phyloP scores from a whole-genome alignment of 2,329 filamentous ascomycete species.

The Fusarium compactum region DNA sequence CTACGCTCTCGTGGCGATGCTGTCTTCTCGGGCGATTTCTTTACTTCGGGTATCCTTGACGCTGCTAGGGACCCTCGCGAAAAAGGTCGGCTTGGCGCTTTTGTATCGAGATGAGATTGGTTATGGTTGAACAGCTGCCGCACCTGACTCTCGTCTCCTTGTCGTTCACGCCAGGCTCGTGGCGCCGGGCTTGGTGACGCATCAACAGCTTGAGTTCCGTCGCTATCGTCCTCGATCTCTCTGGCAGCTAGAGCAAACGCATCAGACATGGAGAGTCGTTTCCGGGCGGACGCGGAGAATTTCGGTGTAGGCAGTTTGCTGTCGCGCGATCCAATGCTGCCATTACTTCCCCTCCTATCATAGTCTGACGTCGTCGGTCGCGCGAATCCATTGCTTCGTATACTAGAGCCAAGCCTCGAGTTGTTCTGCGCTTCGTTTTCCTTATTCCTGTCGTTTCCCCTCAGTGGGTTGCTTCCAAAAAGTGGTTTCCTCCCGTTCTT shows the following conservation, averaged over 20 bases:
- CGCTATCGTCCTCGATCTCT: slow-evolving; percentile 47
- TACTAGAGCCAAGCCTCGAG: slow-evolving; percentile 24
- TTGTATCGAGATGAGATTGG: slow-evolving; percentile 50
- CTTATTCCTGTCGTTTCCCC: slow-evolving; percentile 42
- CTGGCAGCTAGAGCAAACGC: slow-evolving; percentile 54
- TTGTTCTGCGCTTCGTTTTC: slow-evolving; percentile 36
- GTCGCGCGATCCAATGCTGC: slow-evolving; percentile 46
- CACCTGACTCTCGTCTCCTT: slow-evolving; percentile 49
- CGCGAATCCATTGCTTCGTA: slow-evolving; percentile 28
- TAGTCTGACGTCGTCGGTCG: slow-evolving; percentile 48
- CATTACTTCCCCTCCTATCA: slow-evolving; percentile 38
- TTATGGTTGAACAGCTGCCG: slow-evolving; percentile 47
- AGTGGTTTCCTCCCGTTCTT: slow-evolving; percentile 57
- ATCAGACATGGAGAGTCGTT: slow-evolving; percentile 57
- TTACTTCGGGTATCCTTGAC: slow-evolving; percentile 35
- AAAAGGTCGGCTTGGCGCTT: slow-evolving; percentile 41
- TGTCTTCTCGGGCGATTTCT: slow-evolving; percentile 31
- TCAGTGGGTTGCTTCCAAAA: slow-evolving; percentile 49
- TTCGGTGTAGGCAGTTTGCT: slow-evolving; percentile 53
- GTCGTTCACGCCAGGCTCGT: slow-evolving; percentile 56
- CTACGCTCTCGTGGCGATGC: slow-evolving; percentile 40
- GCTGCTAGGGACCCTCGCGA: slow-evolving; percentile 43
- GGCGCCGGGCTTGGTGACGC: slow-evolving; percentile 66
- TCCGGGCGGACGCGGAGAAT: slow-evolving; percentile 48
- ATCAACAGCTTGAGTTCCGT: slow-evolving; percentile 50